phyloP scores from a whole-genome alignment of 106 monocot genomes.

The Vanilla planifolia region DNA sequence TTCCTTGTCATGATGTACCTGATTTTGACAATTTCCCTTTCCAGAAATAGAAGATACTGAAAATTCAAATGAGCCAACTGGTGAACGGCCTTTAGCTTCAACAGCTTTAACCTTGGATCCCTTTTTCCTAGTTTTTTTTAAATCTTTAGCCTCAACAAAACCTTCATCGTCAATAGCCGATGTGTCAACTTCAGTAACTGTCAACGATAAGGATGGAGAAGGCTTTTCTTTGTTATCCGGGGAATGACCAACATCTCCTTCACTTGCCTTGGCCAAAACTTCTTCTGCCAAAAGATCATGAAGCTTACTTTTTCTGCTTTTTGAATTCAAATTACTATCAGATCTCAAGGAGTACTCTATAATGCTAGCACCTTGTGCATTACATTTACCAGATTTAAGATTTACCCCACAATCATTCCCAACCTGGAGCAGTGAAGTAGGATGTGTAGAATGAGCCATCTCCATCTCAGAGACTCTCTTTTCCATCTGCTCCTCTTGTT shows the following conservation, averaged over 20 bases:
- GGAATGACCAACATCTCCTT: constrained; percentile 16
- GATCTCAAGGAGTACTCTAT: not conserved
- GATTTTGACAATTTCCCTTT: constrained; percentile 33
- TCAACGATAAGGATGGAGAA: constrained; percentile 11
- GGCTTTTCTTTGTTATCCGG: constrained; percentile 6
- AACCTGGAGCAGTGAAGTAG: constrained; percentile 22
- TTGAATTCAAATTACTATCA: constrained; percentile 19
- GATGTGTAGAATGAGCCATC: not conserved
- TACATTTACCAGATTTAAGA: constrained; percentile 22
- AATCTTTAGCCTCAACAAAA: constrained; percentile 91
- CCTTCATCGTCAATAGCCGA: constrained; percentile 36
- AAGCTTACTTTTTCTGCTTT: constrained; percentile 52
- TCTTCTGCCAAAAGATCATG: constrained; percentile 97
- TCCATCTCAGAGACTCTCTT: constrained; percentile 16
- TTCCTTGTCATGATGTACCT: constrained; percentile 51
- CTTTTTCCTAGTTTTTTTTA: constrained; percentile 78
- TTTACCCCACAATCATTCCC: constrained; percentile 35
- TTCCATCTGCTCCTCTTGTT: constrained; percentile 67
- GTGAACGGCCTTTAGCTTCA: constrained; percentile 38
- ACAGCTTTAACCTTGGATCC: constrained; percentile 60
- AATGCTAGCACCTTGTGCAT: constrained; percentile 3
- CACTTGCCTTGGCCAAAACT: constrained; percentile 50
- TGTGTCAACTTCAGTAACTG: constrained; percentile 7
- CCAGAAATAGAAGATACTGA: constrained; percentile 22
- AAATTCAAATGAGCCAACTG: constrained; percentile 44